Evolutionary conservation across 148 eudicot species (phyloP).

Genomic region (Chenopodium quinoa): DNA sequence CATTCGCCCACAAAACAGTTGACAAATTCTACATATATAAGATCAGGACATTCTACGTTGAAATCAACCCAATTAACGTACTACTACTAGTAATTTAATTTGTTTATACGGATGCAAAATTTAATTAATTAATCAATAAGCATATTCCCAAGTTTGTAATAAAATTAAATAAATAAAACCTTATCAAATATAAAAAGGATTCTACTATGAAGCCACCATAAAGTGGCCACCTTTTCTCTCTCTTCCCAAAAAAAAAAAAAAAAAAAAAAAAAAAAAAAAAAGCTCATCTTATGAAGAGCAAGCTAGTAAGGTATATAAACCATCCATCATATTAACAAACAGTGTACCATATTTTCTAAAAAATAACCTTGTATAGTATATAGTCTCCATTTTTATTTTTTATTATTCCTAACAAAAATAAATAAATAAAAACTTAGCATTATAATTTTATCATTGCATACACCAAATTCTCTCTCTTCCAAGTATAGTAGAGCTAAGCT

Average conservation of each 20-base stretch:
- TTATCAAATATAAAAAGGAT: constrained; percentile 29
- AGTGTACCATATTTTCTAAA: constrained; percentile 23
- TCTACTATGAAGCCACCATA: constrained; percentile 27
- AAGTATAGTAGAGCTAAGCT: neutral
- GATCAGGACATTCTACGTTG: neutral
- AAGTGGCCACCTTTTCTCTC: constrained; percentile 27
- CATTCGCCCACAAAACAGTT: neutral
- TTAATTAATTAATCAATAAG: neutral
- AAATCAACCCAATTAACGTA: neutral
- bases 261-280: neutral
- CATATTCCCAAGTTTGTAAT: constrained; percentile 14
- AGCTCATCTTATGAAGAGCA: neutral
- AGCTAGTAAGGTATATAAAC: constrained; percentile 55
- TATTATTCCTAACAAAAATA: constrained; percentile 5
- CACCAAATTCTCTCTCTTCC: neutral
- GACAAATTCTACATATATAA: neutral
- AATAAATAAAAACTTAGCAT: neutral
- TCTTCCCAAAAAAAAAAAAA: neutral
- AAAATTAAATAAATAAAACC: neutral
- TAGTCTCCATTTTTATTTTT: neutral
- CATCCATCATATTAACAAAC: constrained; percentile 29
- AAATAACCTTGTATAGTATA: neutral
- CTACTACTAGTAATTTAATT: neutral
- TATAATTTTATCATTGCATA: neutral
- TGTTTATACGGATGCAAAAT: neutral